These are phyloP conservation scores for Curvularia verruculosa DNA, from an alignment of 2,329 filamentous ascomycete species.

Conservation along the genomic window DNA sequence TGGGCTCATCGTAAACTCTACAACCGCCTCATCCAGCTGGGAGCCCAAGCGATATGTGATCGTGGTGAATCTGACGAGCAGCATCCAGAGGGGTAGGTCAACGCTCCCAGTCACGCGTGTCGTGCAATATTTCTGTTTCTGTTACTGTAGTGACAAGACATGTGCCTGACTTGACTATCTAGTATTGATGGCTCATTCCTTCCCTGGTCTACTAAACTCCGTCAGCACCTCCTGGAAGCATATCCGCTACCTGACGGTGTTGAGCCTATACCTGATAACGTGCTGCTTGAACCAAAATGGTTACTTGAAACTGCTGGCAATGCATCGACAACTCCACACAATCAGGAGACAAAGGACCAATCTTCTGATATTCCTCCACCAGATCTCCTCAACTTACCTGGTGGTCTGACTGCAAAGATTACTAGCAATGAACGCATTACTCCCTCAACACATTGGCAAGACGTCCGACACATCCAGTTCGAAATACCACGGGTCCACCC, in stretches of 20 bases:
- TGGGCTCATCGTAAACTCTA: slow-evolving; percentile 89
- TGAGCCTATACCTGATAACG: slow-evolving; percentile 73
- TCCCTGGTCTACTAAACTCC: slow-evolving; percentile 74
- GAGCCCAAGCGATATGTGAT: slow-evolving; percentile 75
- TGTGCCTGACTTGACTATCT: slow-evolving; percentile 9
- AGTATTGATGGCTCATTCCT: slow-evolving; percentile 84
- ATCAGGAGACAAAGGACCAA: slow-evolving; percentile 8
- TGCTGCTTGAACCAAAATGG: slow-evolving; percentile 78
- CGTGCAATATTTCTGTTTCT: neutral
- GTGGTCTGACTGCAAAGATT: slow-evolving; percentile 64
- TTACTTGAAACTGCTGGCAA: slow-evolving; percentile 54
- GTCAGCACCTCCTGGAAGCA: slow-evolving; percentile 67
- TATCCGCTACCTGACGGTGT: slow-evolving; percentile 73
- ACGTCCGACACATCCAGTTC: slow-evolving; percentile 82
- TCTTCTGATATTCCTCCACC: slow-evolving; percentile 41
- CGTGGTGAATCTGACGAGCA: slow-evolving; percentile 91
- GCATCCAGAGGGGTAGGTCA: slow-evolving; percentile 83
- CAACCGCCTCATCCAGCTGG: slow-evolving; percentile 82
- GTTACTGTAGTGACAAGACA: slow-evolving; percentile 29
- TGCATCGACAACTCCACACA: slow-evolving; percentile 8
- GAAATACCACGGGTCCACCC: slow-evolving; percentile 51
- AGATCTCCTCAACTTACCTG: slow-evolving; percentile 64
- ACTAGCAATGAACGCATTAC: slow-evolving; percentile 75
- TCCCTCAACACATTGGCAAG: slow-evolving; percentile 82
- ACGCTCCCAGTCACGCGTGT: neutral